Evolutionary conservation across 805 yeast species (phyloP), one percentile per base, ranked within the genome.

Genomic region (Kazachstania martiniae): DNA sequence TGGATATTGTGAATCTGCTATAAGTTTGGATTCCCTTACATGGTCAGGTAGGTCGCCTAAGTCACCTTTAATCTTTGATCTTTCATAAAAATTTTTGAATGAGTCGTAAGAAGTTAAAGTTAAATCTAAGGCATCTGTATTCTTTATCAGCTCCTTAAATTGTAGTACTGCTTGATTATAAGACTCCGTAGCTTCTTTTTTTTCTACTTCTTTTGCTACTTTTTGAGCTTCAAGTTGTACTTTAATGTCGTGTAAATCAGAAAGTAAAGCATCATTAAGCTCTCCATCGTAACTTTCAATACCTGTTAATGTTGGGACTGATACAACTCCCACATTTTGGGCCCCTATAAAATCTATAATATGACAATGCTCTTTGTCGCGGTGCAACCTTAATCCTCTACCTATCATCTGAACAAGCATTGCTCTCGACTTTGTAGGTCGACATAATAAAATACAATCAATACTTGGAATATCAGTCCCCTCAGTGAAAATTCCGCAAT

Each of bases 391-490:
- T 25, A 87, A 58, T 0, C 96, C 97, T 35, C 97, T 64, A 0
- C 97, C 97, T 13, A 87, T 68, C 95, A 87, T 87, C 50, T 87
- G 97, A 12, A 75, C 66, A 23, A 84, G 56, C 27, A 87, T 57
- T 0, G 80, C 72, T 21, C 74, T 59, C 1, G 95, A 86, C 36
- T 66, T 67, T 0, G 95, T 82, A 2, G 95, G 95, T 21, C 95
- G 60, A 3, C 83, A 81, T 21, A 87, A 54, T 18, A 87, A 62
- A 9, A 87, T 61, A 19, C 85, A 76, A 48, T 87, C 96, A 35
- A 86, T 79, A 39, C 76, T 76, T 3, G 96, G 96, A 13, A 89
- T 76, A 58, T 87, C 96, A 0, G 96, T 85, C 0, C 97, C 97
- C 53, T 87, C 97, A 0, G 95, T 87, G 44, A 89, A 78, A 5